These are phyloP conservation scores for Pelargonium cotyledonis DNA, from an alignment of 441 rosid genomes.

Conservation along the genomic window DNA sequence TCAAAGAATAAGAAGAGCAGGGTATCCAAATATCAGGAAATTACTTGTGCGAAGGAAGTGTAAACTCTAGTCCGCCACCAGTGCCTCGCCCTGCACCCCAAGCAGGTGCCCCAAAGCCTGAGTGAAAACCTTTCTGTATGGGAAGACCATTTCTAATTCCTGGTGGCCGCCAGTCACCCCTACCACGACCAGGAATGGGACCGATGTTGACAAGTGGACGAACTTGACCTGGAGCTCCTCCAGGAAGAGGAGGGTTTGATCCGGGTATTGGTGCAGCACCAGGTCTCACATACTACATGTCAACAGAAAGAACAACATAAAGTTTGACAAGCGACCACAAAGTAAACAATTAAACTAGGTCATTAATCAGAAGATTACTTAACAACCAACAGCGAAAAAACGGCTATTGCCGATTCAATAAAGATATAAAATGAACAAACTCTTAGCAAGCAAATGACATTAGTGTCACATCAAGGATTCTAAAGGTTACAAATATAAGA, in stretches of 20 bases:
- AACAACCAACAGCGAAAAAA: background rate
- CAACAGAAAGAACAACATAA: constrained; percentile 25
- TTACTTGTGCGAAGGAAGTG: constrained; percentile 99
- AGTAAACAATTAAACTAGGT: background rate
- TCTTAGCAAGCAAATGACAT: background rate
- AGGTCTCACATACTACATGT: constrained; percentile 93
- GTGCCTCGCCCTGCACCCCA: constrained; percentile 78
- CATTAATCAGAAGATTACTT: background rate
- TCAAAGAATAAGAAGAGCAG: background rate
- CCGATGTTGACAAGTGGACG: constrained; percentile 63
- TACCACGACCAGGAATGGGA: constrained; percentile 73
- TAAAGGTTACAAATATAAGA: background rate
- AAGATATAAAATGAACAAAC: background rate
- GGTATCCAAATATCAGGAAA: constrained; percentile 19
- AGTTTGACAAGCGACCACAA: background rate
- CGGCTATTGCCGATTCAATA: background rate
- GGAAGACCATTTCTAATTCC: constrained; percentile 60
- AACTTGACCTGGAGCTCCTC: constrained; percentile 60
- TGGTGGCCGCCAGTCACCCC: constrained; percentile 89
- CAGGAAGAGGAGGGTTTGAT: constrained; percentile 40
- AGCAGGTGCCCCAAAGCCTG: constrained; percentile 51
- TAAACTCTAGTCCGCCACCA: constrained; percentile 75
- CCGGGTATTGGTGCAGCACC: constrained; percentile 82
- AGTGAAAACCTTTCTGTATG: constrained; percentile 67
- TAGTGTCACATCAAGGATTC: background rate